phyloP scores from a whole-genome alignment of 768 basidiomycete species.

The Mrakia blollopis region DNA sequence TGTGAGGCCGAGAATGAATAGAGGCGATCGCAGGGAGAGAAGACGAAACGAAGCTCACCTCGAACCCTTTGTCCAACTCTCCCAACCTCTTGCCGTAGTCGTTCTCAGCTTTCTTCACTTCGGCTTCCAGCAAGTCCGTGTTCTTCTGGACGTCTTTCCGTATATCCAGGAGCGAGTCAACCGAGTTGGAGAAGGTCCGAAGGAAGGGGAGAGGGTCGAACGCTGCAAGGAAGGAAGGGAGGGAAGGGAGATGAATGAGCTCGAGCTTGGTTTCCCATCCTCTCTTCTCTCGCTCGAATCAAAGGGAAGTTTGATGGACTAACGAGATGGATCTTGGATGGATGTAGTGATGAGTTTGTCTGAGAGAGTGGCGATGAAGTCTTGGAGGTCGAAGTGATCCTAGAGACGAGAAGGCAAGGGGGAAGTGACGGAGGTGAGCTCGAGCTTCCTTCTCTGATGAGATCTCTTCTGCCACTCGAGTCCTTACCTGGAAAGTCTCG shows the following conservation, averaged over 20 bases:
- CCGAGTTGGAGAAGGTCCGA: slow-evolving; percentile 79
- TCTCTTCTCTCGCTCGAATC: neutral
- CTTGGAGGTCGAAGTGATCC: slow-evolving; percentile 88
- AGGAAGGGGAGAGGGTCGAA: slow-evolving; percentile 93
- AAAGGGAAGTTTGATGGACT: slow-evolving; percentile 44
- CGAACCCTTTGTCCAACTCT: slow-evolving; percentile 90
- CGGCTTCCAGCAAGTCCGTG: slow-evolving; percentile 88
- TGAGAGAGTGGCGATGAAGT: slow-evolving; percentile 76
- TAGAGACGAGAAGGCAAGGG: slow-evolving; percentile 38
- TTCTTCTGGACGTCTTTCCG: slow-evolving; percentile 84
- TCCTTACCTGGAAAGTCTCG: neutral
- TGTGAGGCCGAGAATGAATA: neutral
- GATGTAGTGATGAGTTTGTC: slow-evolving; percentile 84
- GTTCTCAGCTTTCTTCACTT: slow-evolving; percentile 77
- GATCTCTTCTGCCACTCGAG: neutral
- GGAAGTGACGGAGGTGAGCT: neutral
- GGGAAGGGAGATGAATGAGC: slow-evolving; percentile 35
- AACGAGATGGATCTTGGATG: slow-evolving; percentile 74
- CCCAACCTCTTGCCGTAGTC: slow-evolving; percentile 91
- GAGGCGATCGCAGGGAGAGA: neutral
- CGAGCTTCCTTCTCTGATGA: neutral
- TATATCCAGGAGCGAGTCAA: slow-evolving; percentile 79
- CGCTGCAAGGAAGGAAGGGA: slow-evolving; percentile 50
- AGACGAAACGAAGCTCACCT: slow-evolving; percentile 54
- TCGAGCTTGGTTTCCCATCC: neutral